Base-by-base conservation (phyloP, 345 rosid species). In the Syzygium aqueum region DNA sequence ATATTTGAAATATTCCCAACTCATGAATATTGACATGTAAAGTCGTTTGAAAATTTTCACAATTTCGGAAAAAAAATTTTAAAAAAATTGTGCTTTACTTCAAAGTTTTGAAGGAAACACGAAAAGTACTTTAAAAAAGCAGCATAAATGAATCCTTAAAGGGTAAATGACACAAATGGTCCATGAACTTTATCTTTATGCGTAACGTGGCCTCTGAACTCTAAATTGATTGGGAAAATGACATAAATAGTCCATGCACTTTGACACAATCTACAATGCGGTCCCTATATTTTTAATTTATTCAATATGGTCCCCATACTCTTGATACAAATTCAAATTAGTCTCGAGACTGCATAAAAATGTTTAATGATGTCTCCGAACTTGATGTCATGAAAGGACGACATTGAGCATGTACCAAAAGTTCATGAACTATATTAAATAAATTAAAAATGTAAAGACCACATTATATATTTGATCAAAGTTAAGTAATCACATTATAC, bases 401-500 rank as follows among this genome's bases (percentile, higher is more conserved):
- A 5, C 7, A 57, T 57, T 57, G 2, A 57, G 11, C 0, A 25
- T 25, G 25, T 57, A 57, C 2, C 6, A 25, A 57, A 57, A 57
- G 28, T 1, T 11, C 14, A 57, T 0, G 2, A 21, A 57, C 11
- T 7, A 57, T 25, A 57, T 57, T 11, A 11, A 51, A 57, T 10
- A 57, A 57, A 57, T 57, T 11, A 57, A 57, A 56, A 57, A 56
- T 56, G 10, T 8, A 56, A 0, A 23, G 1, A 56, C 8, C 13
- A 56, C 3, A 56, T 56, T 1, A 0, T 1, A 56, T 23, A 56
- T 9, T 56, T 2, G 2, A 1, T 0, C 4, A 23, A 56, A 0
- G 0, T 56, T 56, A 4, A 0, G 10, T 6, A 25, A 25, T 0
- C 1, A 57, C 10, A 25, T 4, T 5, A 40, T 6, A 40, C 43